phyloP scores from a whole-genome alignment of 1,284 basidiomycete species.

The Ustilago nuda region DNA sequence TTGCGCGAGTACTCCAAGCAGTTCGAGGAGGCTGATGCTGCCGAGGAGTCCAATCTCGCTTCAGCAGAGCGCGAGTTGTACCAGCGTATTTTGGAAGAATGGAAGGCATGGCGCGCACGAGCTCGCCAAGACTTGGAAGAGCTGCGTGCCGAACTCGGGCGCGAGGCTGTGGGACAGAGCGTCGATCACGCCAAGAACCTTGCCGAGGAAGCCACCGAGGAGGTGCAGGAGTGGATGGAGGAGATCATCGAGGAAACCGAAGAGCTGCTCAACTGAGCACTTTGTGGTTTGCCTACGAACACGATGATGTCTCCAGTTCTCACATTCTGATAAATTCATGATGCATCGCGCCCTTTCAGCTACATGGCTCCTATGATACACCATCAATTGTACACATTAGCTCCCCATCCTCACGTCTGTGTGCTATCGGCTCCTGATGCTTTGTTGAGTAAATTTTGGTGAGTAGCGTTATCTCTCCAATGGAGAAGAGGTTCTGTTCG shows the following conservation, averaged over 20 bases:
- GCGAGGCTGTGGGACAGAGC: constrained; percentile 43
- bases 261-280: constrained; percentile 50
- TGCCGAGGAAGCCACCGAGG: constrained; percentile 63
- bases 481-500: neutral
- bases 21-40: constrained; percentile 97
- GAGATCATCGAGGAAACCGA: constrained; percentile 69
- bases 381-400: constrained; percentile 20
- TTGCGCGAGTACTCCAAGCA: constrained; percentile 89
- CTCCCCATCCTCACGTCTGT: constrained; percentile 1
- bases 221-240: constrained; percentile 69
- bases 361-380: neutral
- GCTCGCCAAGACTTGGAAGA: constrained; percentile 57
- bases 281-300: neutral
- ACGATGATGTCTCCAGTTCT: neutral
- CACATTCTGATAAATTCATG: neutral
- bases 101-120: constrained; percentile 87
- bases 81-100: constrained; percentile 93
- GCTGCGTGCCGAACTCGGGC: constrained; percentile 53
- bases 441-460: neutral
- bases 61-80: constrained; percentile 92
- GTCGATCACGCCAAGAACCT: constrained; percentile 58
- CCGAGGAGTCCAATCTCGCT: constrained; percentile 92
- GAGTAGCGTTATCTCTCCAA: neutral
- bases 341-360: neutral
- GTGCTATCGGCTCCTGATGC: neutral